Conservation (phyloP, 306 rosid genomes). For the Lupinus albus region DNA sequence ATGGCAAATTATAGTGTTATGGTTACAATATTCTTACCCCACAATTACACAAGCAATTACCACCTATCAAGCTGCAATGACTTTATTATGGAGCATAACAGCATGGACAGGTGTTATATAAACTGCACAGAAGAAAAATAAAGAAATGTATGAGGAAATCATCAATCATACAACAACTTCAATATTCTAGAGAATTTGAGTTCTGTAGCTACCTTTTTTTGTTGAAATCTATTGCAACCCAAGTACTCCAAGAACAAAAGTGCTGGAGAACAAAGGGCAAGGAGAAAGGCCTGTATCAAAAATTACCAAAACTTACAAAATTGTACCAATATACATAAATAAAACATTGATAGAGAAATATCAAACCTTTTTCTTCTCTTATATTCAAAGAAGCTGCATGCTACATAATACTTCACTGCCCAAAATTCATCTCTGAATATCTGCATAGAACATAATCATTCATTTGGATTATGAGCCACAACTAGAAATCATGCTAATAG, state of each 20-base stretch:
- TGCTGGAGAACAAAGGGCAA: constrained; percentile 75
- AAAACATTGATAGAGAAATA: constrained; percentile 35
- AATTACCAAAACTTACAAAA: constrained; percentile 41
- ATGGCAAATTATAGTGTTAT: neutral
- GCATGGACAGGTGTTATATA: constrained; percentile 68
- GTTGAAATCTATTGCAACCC: constrained; percentile 63
- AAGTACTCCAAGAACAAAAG: constrained; percentile 67
- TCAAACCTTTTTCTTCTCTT: constrained; percentile 56
- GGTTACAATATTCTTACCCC: constrained; percentile 49
- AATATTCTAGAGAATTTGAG: constrained; percentile 19
- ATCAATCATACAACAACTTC: neutral
- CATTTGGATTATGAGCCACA: neutral
- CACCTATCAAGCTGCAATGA: constrained; percentile 63
- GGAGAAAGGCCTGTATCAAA: constrained; percentile 61
- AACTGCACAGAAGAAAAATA: constrained; percentile 48
- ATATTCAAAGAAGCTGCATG: constrained; percentile 57
- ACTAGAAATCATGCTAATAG: neutral
- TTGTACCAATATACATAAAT: constrained; percentile 34
- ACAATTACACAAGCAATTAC: constrained; percentile 56
- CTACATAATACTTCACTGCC: constrained; percentile 58
- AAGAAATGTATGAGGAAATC: neutral
- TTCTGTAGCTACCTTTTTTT: constrained; percentile 52
- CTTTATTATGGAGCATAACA: constrained; percentile 55
- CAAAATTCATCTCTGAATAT: constrained; percentile 80
- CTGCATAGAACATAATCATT: constrained; percentile 43